Evolutionary conservation across 805 yeast genomes (phyloP), one percentile per base, ranked within the genome.

Genomic region (Hanseniaspora lachancei): DNA sequence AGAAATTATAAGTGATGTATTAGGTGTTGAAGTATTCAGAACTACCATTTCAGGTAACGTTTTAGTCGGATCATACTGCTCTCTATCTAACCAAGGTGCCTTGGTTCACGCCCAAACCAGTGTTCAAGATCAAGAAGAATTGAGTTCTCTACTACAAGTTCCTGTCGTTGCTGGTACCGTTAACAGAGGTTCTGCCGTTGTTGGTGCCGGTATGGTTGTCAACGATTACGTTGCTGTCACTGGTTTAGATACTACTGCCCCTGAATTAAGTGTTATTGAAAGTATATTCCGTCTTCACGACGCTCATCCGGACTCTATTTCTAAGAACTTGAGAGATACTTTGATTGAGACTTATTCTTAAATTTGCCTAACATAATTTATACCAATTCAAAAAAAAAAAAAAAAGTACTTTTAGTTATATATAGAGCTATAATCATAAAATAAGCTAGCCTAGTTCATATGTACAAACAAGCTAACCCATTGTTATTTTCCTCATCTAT

Each of bases 31-130:
- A 73, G 99, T 93, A 47, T 93, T 93, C 79, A 84, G 97, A 75
- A 98, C 93, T 73, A 93, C 99, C 49, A 89, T 93, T 64, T 97
- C 98, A 15, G 97, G 97, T 63, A 91, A 93, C 71, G 97, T 93
- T 57, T 77, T 93, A 59, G 98, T 93, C 55, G 99, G 99, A 57
- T 86, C 96, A 7, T 93, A 93, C 74, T 91, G 97, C 72, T 73
- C 96, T 24, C 77, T 93, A 62, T 85, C 96, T 46, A 93, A 93
- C 74, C 96, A 89, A 71, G 99, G 99, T 70, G 98, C 97, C 61
- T 76, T 93, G 62, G 98, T 93, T 54, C 99, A 93, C 72, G 97
- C 99, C 41, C 96, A 88, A 70, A 95, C 98, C 43, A 82, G 95
- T 38, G 82, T 93, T 58, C 96, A 93, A 72, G 98, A 93, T 70